These are phyloP conservation scores for Boletellus dicymbophilus DNA, from an alignment of 1,284 basidiomycete species.

Conservation along the genomic window DNA sequence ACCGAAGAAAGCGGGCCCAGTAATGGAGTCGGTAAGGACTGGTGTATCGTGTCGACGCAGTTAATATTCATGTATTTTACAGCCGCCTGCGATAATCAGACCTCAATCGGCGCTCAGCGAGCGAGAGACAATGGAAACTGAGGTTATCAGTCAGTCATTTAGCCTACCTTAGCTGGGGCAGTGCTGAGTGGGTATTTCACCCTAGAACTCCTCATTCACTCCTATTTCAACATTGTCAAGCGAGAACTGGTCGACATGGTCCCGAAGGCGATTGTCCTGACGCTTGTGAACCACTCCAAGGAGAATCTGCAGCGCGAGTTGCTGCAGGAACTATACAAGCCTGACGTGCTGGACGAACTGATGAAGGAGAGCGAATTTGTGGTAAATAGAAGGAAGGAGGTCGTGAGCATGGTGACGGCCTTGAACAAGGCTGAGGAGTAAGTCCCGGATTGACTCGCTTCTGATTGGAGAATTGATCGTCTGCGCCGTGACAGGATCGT, in stretches of 20 bases:
- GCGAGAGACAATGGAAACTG: slow-evolving; percentile 97
- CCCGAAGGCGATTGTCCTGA: slow-evolving; percentile 95
- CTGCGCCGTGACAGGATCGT: slow-evolving; percentile 24
- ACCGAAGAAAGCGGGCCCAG: slow-evolving; percentile 61
- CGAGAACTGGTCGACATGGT: slow-evolving; percentile 99
- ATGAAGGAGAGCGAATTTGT: slow-evolving; percentile 91
- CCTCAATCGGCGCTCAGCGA: slow-evolving; percentile 94
- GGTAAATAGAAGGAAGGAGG: slow-evolving; percentile 85
- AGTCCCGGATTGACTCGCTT: slow-evolving; percentile 33
- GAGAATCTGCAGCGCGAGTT: slow-evolving; percentile 92
- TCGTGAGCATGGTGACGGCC: slow-evolving; percentile 85
- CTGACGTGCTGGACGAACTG: slow-evolving; percentile 89
- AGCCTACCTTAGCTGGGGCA: not conserved
- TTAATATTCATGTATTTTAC: not conserved
- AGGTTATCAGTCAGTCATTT: slow-evolving; percentile 92
- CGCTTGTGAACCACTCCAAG: slow-evolving; percentile 91
- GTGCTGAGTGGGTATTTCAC: slow-evolving; percentile 1
- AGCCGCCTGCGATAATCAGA: slow-evolving; percentile 89
- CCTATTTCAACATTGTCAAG: slow-evolving; percentile 98
- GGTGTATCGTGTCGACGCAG: not conserved
- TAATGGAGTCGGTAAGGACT: slow-evolving; percentile 75
- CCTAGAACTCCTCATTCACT: slow-evolving; percentile 85
- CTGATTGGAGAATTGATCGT: slow-evolving; percentile 8
- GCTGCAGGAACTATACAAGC: slow-evolving; percentile 87
- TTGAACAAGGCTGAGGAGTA: slow-evolving; percentile 92